Conservation (phyloP, 352 stramenopile species). For the Pythium dissimile region DNA sequence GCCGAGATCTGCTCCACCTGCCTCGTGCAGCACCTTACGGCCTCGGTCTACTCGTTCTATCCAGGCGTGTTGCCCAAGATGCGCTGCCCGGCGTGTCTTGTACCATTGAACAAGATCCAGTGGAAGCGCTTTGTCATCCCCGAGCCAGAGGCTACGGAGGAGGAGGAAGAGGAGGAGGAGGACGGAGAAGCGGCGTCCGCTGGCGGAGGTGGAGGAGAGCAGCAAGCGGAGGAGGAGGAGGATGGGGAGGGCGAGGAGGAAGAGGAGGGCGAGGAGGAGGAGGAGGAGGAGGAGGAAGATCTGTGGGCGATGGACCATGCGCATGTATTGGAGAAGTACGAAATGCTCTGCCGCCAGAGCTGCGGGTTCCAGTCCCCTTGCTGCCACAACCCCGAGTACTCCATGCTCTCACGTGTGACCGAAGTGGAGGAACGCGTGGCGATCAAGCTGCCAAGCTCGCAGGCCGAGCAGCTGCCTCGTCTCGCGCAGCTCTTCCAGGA, state of each 20-base stretch:
- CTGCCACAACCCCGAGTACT: slow-evolving; percentile 55
- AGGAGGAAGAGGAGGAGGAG: neutral
- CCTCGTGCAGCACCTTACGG: slow-evolving; percentile 47
- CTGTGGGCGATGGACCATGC: slow-evolving; percentile 27
- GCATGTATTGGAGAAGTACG: slow-evolving; percentile 58
- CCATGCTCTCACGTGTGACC: slow-evolving; percentile 34
- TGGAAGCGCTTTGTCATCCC: slow-evolving; percentile 39
- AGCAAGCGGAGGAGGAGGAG: neutral
- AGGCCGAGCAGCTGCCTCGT: slow-evolving; percentile 16
- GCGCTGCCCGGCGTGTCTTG: slow-evolving; percentile 59
- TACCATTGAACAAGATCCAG: slow-evolving; percentile 43
- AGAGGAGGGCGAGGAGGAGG: neutral
- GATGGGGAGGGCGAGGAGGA: neutral
- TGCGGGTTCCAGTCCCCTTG: slow-evolving; percentile 60
- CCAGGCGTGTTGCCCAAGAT: slow-evolving; percentile 59
- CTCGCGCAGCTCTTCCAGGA: slow-evolving; percentile 23
- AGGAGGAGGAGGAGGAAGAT: neutral
- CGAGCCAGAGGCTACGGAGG: neutral
- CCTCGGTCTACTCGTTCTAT: slow-evolving; percentile 59
- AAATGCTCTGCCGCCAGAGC: slow-evolving; percentile 50
- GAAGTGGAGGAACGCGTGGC: slow-evolving; percentile 2
- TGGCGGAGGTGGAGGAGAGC: neutral
- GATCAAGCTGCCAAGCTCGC: slow-evolving; percentile 18
- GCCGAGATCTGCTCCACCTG: slow-evolving; percentile 41
- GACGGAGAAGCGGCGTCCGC: no score